Percentiles rank a stretch among this genome's conserved stretches.
These are phyloP conservation scores for Funneliformis caledonium DNA, from an alignment of 371 early-diverging fungal species.

Conservation along the genomic window DNA sequence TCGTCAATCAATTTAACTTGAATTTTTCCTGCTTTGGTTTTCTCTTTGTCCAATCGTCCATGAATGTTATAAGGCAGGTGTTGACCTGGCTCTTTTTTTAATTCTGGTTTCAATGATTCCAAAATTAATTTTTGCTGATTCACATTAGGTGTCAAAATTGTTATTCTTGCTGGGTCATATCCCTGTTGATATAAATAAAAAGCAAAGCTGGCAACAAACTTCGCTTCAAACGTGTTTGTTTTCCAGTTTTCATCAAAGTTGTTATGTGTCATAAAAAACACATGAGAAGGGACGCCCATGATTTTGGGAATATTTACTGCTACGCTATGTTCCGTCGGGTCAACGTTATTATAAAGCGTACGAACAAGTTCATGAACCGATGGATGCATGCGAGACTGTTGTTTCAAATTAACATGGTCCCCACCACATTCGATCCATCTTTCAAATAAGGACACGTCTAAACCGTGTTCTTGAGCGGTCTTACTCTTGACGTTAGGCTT, in stretches of 20 bases:
- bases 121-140: conserved; percentile 17
- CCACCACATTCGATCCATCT: conserved; percentile 8
- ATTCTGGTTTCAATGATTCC: background rate
- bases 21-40: background rate
- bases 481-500: background rate
- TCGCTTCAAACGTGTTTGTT: conserved; percentile 5
- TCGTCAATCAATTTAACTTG: conserved; percentile 21
- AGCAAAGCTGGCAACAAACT: conserved; percentile 15
- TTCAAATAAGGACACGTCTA: conserved; percentile 16
- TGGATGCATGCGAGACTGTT: conserved; percentile 25
- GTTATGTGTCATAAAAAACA: conserved; percentile 4
- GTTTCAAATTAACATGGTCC: background rate
- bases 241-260: background rate
- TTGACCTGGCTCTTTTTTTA: background rate
- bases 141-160: conserved; percentile 23
- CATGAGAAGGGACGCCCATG: background rate
- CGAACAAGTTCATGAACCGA: background rate
- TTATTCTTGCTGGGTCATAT: background rate
- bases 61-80: background rate
- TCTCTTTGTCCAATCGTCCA: background rate
- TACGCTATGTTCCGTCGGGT: background rate
- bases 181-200: conserved; percentile 31
- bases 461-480: background rate
- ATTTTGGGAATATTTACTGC: background rate
- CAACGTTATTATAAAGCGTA: background rate